These are phyloP conservation scores for Talaromyces ruber DNA, from an alignment of 495 filamentous ascomycete species.

Conservation along the genomic window DNA sequence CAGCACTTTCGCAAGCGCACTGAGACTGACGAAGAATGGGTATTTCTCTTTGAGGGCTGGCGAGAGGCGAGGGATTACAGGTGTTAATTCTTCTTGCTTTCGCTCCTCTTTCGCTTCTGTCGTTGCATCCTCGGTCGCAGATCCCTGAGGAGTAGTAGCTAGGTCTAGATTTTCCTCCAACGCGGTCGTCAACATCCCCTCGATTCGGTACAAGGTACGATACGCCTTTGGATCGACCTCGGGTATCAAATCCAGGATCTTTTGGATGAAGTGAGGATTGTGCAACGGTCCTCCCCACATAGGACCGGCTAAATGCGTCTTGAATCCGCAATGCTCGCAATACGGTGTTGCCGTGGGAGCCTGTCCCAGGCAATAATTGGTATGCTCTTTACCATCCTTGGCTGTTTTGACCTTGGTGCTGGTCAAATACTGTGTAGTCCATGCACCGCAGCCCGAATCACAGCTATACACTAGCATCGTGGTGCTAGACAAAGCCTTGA, in stretches of 20 bases:
- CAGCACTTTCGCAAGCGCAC: constrained; percentile 58
- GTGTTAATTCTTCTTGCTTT: constrained; percentile 14
- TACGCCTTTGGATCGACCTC: constrained; percentile 56
- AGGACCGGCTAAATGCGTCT: constrained; percentile 79
- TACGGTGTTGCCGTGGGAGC: constrained; percentile 51
- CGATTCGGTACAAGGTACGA: constrained; percentile 66
- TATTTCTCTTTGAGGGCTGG: constrained; percentile 54
- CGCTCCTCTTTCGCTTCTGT: constrained; percentile 7
- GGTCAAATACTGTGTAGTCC: constrained; percentile 68
- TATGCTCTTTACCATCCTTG: constrained; percentile 60
- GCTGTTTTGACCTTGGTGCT: constrained; percentile 51
- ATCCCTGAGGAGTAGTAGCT: constrained; percentile 5
- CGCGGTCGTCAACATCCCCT: constrained; percentile 86
- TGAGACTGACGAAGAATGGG: constrained; percentile 84
- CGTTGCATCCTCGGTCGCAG: background rate
- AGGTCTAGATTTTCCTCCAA: constrained; percentile 58
- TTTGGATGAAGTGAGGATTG: constrained; percentile 68
- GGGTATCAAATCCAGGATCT: constrained; percentile 60
- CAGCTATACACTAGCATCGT: constrained; percentile 92
- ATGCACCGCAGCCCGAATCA: constrained; percentile 81
- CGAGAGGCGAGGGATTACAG: constrained; percentile 34
- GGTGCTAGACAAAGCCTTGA: constrained; percentile 82
- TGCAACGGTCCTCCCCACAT: constrained; percentile 94
- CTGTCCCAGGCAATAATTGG: constrained; percentile 64
- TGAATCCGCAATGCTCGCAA: constrained; percentile 79